phyloP scores from a whole-genome alignment of 805 yeast genomes.

The Debaryomyces castellii region DNA sequence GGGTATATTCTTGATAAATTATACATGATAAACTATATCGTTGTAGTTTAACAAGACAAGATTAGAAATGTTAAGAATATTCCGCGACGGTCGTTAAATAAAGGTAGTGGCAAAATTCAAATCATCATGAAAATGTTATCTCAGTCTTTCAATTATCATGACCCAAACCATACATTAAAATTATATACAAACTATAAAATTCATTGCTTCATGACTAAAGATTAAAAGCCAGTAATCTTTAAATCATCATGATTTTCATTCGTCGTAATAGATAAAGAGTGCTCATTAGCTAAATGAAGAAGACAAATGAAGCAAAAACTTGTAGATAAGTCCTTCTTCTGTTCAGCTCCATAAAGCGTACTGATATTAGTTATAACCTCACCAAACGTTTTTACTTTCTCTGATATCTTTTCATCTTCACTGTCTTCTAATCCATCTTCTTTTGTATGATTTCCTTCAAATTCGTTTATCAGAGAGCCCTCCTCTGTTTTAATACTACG shows the following conservation, averaged over 20 bases:
- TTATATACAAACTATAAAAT: neutral
- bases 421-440: conserved; percentile 6
- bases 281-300: conserved; percentile 46
- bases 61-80: conserved; percentile 1
- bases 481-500: conserved; percentile 14
- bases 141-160: neutral
- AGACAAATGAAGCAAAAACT: conserved; percentile 47
- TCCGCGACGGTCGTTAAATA: neutral
- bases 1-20: conserved; percentile 7
- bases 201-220: neutral
- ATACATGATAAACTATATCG: conserved; percentile 3
- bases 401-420: conserved; percentile 24
- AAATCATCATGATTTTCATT: conserved; percentile 36
- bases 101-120: conserved; percentile 2
- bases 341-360: conserved; percentile 33
- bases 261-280: conserved; percentile 32
- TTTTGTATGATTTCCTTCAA: neutral
- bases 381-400: conserved; percentile 37
- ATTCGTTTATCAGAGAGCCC: neutral
- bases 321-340: conserved; percentile 42
- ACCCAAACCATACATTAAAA: neutral
- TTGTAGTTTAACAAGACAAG: neutral
- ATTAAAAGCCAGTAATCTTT: conserved; percentile 25
- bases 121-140: neutral
- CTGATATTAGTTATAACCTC: conserved; percentile 35